Base-by-base conservation (phyloP, 148 eudicot genomes). In the Oxyria digyna region DNA sequence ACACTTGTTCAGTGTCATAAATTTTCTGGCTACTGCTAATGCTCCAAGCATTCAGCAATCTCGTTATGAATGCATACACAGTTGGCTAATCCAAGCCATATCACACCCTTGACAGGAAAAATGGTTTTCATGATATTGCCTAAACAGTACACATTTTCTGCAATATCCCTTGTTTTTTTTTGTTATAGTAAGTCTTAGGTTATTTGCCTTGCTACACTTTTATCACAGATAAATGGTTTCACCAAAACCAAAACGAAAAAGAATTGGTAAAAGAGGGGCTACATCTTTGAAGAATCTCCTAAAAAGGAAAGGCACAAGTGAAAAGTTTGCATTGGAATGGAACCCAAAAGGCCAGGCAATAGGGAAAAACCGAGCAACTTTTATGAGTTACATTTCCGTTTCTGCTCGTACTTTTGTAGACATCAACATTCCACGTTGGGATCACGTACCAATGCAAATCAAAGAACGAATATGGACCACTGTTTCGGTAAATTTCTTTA, bases 301-400 rank as follows among this genome's bases (percentile, higher is more conserved):
- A 23, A 29, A 17, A 31, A 50, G 18, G 32, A 42, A 50, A 3
- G 23, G 20, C 17, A 27, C 32, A 24, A 35, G 71, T 1, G 23
- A 37, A 45, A 68, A 31, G 21, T 46, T 68, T 41, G 71, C 6
- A 11, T 13, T 68, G 5, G 71, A 68, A 26, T 68, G 43, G 29
- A 68, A 68, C 52, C 5, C 33, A 6, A n/a, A 27, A 42, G 71
- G 71, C 12, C 71, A 68, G 26, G 38, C 71, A 42, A 35, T 46
- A 33, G 71, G 71, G 54, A 45, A 68, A 42, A 68, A 68, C 21
- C 23, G 71, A 24, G 18, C 71, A 45, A 68, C 33, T 31, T 68
- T 68, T 31, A 40, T 42, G 38, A 68, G 71, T 68, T 68, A 68
- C 21, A 45, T 68, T 18, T 55, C 35, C 0, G 55, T 50, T 7